phyloP scores from a whole-genome alignment of 352 stramenopile genomes.

The Globisporangium parvum region DNA sequence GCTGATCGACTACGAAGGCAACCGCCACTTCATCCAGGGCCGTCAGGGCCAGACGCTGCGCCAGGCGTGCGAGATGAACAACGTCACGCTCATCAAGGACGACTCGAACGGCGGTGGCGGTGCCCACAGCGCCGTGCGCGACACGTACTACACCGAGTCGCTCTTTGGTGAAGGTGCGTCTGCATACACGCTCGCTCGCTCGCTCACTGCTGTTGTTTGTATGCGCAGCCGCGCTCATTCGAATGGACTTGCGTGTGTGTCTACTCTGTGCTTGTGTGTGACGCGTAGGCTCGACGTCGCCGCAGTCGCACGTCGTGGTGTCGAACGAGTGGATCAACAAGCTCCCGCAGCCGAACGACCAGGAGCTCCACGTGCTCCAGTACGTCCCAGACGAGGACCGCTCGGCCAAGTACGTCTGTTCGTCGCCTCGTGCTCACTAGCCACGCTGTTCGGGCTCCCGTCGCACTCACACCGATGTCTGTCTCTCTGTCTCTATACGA shows the following conservation, averaged over 20 bases:
- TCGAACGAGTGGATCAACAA: slow-evolving; percentile 87
- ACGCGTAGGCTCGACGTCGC: slow-evolving; percentile 41
- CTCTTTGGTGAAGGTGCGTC: slow-evolving; percentile 75
- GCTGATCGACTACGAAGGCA: slow-evolving; percentile 84
- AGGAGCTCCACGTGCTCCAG: slow-evolving; percentile 75
- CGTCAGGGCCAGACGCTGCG: slow-evolving; percentile 78
- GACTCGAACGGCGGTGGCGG: slow-evolving; percentile 81
- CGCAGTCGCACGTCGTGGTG: slow-evolving; percentile 84
- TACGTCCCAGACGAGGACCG: slow-evolving; percentile 80
- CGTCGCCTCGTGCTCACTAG: too few species aligned
- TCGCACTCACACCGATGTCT: not conserved
- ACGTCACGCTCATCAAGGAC: slow-evolving; percentile 72
- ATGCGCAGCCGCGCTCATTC: not conserved
- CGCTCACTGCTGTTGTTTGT: not conserved
- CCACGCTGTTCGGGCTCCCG: too few species aligned
- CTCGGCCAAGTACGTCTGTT: slow-evolving; percentile 55
- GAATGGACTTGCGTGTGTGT: not conserved
- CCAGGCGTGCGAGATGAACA: slow-evolving; percentile 78
- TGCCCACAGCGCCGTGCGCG: slow-evolving; percentile 48
- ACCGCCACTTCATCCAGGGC: slow-evolving; percentile 79
- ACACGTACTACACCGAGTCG: slow-evolving; percentile 83
- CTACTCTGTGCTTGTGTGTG: too few species aligned
- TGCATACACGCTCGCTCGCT: too few species aligned
- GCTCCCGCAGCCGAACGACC: slow-evolving; percentile 53
- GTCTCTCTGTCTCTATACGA: not conserved